These are phyloP conservation scores for Hericium alpestre DNA, from an alignment of 768 basidiomycete genomes.

Conservation along the genomic window DNA sequence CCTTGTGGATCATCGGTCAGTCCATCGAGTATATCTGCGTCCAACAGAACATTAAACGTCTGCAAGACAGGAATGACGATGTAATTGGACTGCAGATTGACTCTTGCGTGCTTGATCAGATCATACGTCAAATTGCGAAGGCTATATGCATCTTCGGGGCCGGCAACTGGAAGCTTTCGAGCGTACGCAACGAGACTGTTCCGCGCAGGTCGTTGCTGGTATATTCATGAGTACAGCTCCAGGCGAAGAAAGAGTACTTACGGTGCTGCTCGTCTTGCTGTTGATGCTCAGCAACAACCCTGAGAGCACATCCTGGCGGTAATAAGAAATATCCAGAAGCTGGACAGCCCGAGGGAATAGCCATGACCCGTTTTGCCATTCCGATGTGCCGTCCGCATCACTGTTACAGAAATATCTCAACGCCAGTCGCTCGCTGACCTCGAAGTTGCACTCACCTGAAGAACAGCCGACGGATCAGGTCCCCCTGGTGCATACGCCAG, in stretches of 20 bases:
- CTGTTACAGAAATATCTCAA: neutral
- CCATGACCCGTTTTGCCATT: constrained; percentile 68
- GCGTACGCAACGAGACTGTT: constrained; percentile 51
- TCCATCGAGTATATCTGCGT: constrained; percentile 47
- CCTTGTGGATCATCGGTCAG: constrained; percentile 39
- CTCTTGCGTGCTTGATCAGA: constrained; percentile 42
- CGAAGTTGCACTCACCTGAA: constrained; percentile 26
- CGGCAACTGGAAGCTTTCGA: constrained; percentile 36
- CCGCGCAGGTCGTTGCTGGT: constrained; percentile 60
- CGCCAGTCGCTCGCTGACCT: neutral
- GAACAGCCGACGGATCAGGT: constrained; percentile 44
- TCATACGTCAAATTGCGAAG: constrained; percentile 45
- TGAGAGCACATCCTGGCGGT: constrained; percentile 49
- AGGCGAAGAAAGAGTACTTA: constrained; percentile 30
- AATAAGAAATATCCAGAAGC: constrained; percentile 51
- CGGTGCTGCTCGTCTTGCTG: constrained; percentile 78
- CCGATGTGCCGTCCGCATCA: constrained; percentile 10
- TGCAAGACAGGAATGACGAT: constrained; percentile 78
- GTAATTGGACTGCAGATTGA: constrained; percentile 50
- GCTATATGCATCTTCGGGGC: constrained; percentile 28
- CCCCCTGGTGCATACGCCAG: constrained; percentile 44
- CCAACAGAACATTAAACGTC: constrained; percentile 62
- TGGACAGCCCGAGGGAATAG: constrained; percentile 65
- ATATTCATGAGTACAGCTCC: constrained; percentile 10
- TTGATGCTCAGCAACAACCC: constrained; percentile 75